Evolutionary conservation across 2,329 filamentous ascomycete genomes (phyloP), one percentile per base, ranked within the genome.

Genomic region (Colletotrichum paranaense): DNA sequence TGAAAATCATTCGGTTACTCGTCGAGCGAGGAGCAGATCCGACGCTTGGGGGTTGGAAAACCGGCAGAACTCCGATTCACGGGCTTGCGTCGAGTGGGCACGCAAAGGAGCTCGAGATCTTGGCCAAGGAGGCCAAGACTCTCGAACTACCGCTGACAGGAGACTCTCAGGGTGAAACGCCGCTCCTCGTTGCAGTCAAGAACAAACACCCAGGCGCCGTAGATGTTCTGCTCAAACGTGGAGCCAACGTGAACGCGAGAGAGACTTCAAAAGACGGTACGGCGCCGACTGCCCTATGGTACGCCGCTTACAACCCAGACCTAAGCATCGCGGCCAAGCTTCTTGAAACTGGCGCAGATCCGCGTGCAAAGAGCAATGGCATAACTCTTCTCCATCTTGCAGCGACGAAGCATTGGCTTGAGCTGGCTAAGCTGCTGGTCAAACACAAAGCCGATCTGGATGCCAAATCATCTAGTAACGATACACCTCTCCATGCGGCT

Each of bases 1-100:
- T 49, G 5, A 60, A 59, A 22, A 53, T 68, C 38, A 57, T 72
- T 35, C 53, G 66, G 14, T 28, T 60, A 12, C 57, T 72, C 28
- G 9, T 72, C 0, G 24, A 72, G 9, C 22, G 38, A 24, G 65
- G 65, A 8, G 69, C 69, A 11, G 69, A 72, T 14, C 69, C 69
- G 16, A 72, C 46, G 5, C 26, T 72, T n/a, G 66, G 66, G 14
- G 58, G 14, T 14, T 28, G 35, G 30, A 24, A n/a, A 9, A 49
- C 26, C 11, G 56, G 56, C 30, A 63, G 49, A 12, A 63, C 66
- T n/a, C 30, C 66, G 9, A n/a, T 68, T 16, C 66, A 68, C 24
- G 42, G 62, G 57, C 58, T 68, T 24, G 66, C 58, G 19, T 22
- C 32, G 32, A 63, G 24, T 12, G 66, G 66, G n/a, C 24, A 49